Evolutionary conservation across 2,329 filamentous ascomycete genomes (phyloP), one percentile per base, ranked within the genome.

Genomic region (Penicillium sp.): DNA sequence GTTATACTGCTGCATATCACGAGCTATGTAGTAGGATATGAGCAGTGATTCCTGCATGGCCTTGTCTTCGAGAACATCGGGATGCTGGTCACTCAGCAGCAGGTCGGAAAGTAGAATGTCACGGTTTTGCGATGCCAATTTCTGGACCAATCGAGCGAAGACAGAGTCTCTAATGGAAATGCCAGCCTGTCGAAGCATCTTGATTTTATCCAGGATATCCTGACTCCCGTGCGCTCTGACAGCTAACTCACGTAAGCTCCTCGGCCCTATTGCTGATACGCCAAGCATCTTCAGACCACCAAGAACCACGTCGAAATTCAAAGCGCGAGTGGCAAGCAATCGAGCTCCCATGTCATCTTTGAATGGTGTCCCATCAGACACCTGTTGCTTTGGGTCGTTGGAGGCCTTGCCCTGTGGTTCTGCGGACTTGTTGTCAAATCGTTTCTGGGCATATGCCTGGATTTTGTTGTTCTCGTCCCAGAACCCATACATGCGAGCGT

Each of bases 161-260:
- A 84, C 82, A 4, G 85, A 87, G 5, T 82, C 75, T 4, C 84
- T 82, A 31, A 91, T 79, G 0, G 81, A 79, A 34, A 96, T 90
- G 0, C 86, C 86, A 5, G 85, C 78, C 54, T 81, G 77, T 60
- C 84, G 79, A 3, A 96, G 79, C 55, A 86, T 82, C 28, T 81
- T 73, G 28, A 96, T 82, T 35, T 86, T 85, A 0, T 78, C 72
- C 25, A 81, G 69, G n/a, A 95, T 78, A 6, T 81, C 83, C 35
- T 82, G 76, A 0, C 86, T 73, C 10, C 83, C 82, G 1, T 79
- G 73, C 54, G 90, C 85, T 68, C 90, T 84, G 11, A 89, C 74
- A 3, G 88, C 91, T 73, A 96, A 86, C 48, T 93, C 88, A 64
- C 92, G 89, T 20, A 96, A 73, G 4, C 91, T 90, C 17, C 89